phyloP scores from a whole-genome alignment of 768 basidiomycete genomes.

The Cyclocybe cylindracea region DNA sequence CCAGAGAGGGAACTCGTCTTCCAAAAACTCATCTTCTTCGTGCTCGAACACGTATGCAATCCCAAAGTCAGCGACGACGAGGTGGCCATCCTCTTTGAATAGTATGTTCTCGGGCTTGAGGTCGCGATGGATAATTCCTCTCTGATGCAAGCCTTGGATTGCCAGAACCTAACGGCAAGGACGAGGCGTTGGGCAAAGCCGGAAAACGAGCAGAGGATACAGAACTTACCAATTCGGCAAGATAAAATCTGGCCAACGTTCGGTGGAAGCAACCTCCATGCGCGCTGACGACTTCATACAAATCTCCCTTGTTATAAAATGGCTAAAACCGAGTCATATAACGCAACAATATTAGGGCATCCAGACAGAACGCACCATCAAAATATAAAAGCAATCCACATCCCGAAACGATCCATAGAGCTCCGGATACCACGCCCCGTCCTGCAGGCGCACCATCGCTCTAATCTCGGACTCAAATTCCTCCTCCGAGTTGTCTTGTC shows the following conservation, averaged over 20 bases:
- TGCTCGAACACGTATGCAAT: slow-evolving; percentile 71
- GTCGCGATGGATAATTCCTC: slow-evolving; percentile 86
- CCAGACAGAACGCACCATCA: slow-evolving; percentile 14
- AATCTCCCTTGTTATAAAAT: slow-evolving; percentile 16
- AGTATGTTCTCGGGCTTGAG: slow-evolving; percentile 97
- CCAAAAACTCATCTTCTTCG: slow-evolving; percentile 29
- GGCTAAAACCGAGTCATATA: slow-evolving; percentile 7
- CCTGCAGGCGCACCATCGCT: slow-evolving; percentile 15
- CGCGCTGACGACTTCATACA: slow-evolving; percentile 13
- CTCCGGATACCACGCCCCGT: slow-evolving; percentile 11
- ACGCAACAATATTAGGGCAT: background rate
- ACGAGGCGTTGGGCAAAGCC: background rate
- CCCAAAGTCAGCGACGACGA: slow-evolving; percentile 38
- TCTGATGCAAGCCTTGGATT: slow-evolving; percentile 16
- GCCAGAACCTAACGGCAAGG: slow-evolving; percentile 13
- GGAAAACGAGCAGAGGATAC: background rate
- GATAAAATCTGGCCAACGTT: slow-evolving; percentile 14
- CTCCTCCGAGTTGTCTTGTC: slow-evolving; percentile 1
- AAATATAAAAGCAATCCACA: slow-evolving; percentile 12
- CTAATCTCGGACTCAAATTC: slow-evolving; percentile 14
- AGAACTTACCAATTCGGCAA: slow-evolving; percentile 17
- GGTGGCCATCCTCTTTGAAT: slow-evolving; percentile 37
- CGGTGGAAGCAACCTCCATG: slow-evolving; percentile 19
- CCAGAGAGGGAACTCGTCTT: slow-evolving; percentile 20
- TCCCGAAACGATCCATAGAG: slow-evolving; percentile 17